A percentile compares a stretch with the other conserved stretches of the same genome.
These are phyloP conservation scores for Pachysandra terminalis DNA, from an alignment of 164 flowering plant species.

Conservation along the genomic window DNA sequence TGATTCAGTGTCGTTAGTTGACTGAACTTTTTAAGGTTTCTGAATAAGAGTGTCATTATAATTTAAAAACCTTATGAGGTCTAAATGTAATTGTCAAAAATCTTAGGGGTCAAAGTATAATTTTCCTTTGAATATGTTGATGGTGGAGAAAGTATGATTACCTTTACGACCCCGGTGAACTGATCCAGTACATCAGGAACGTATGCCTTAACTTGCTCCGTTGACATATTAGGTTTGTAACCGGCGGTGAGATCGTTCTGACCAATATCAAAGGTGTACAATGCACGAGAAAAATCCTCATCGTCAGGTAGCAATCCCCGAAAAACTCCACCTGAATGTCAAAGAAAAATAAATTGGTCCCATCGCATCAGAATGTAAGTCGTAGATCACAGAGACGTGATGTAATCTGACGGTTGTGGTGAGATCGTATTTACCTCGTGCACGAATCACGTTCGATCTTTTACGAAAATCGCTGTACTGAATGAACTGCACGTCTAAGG, in stretches of 20 bases:
- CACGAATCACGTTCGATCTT: slow-evolving; percentile 28
- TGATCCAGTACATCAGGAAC: slow-evolving; percentile 42
- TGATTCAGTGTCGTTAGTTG: too few species aligned
- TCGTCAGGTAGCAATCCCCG: slow-evolving; percentile 31
- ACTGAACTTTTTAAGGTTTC: too few species aligned
- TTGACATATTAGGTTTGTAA: slow-evolving; percentile 31
- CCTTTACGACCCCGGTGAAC: slow-evolving; percentile 36
- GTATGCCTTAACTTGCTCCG: slow-evolving; percentile 33
- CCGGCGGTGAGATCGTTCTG: slow-evolving; percentile 54
- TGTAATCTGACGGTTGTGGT: not conserved
- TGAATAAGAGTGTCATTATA: too few species aligned
- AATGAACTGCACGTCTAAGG: slow-evolving; percentile 45
- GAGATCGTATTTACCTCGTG: slow-evolving; percentile 24
- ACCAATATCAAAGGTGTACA: slow-evolving; percentile 57
- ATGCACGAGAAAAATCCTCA: slow-evolving; percentile 35
- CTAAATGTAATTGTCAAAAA: too few species aligned
- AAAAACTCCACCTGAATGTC: slow-evolving; percentile 34
- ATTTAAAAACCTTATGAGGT: too few species aligned
- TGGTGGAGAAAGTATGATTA: too few species aligned
- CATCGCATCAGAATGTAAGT: too few species aligned
- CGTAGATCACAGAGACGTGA: too few species aligned
- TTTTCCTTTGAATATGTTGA: too few species aligned
- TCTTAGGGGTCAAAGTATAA: too few species aligned
- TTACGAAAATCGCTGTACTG: slow-evolving; percentile 38
- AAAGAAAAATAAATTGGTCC: not conserved